phyloP scores from a whole-genome alignment of 2,329 filamentous ascomycete genomes.

The Botrytis medusae region DNA sequence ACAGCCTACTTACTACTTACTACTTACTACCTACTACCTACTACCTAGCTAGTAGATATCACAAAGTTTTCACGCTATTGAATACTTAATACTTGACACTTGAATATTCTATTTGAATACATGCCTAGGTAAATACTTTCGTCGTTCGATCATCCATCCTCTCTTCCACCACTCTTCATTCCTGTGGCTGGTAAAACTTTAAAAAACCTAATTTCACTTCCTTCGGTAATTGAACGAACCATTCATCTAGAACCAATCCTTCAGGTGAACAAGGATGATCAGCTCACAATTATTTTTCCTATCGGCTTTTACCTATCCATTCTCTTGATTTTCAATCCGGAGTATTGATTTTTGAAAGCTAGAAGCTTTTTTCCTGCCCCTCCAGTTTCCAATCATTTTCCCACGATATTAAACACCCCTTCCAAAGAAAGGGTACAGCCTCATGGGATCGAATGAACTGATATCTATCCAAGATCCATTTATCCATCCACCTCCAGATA shows the following conservation, averaged over 20 bases:
- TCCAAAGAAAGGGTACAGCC: background rate
- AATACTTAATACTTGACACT: background rate
- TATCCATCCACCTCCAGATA: background rate
- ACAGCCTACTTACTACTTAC: no score
- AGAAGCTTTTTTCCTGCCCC: background rate
- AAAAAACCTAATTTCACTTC: background rate
- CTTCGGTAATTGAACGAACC: background rate
- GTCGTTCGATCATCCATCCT: background rate
- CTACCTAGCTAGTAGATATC: background rate
- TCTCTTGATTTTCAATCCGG: background rate
- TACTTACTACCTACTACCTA: background rate
- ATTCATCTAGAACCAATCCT: background rate
- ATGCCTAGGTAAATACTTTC: background rate
- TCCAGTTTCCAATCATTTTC: background rate
- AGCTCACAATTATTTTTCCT: background rate
- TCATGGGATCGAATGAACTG: background rate
- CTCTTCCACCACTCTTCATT: background rate
- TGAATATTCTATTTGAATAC: background rate
- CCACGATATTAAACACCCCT: background rate
- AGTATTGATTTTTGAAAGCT: background rate
- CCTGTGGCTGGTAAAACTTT: background rate
- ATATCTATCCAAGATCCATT: background rate
- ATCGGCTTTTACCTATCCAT: background rate
- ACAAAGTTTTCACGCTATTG: background rate
- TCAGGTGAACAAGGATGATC: slow-evolving; percentile 7